These are phyloP conservation scores for Pythium aristosporum DNA, from an alignment of 352 stramenopile genomes.

Conservation along the genomic window DNA sequence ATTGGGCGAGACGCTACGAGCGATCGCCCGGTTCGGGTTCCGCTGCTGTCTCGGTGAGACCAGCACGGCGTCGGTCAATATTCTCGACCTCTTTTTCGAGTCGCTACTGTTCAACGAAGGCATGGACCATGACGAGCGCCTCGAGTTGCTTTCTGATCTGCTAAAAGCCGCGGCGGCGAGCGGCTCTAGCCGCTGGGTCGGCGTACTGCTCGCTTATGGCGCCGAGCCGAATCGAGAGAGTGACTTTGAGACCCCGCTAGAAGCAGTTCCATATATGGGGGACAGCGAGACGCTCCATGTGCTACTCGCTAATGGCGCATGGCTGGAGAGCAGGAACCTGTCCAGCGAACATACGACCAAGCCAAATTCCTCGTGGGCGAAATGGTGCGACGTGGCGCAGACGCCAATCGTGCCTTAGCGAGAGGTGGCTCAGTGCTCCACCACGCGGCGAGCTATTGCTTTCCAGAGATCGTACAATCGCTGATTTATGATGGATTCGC, in stretches of 20 bases:
- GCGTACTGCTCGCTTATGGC: slow-evolving; percentile 21
- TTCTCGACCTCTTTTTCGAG: too few relatives aligned
- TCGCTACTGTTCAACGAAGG: too few relatives aligned
- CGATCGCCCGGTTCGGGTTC: too few relatives aligned
- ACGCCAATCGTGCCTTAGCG: too few relatives aligned
- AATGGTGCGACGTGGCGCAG: too few relatives aligned
- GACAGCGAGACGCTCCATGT: not conserved
- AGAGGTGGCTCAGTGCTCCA: not conserved
- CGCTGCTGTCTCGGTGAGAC: too few relatives aligned
- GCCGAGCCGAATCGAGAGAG: slow-evolving; percentile 14
- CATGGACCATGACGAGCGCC: not conserved
- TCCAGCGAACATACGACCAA: not conserved
- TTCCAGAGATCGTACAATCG: not conserved
- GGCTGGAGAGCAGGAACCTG: not conserved
- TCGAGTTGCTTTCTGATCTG: not conserved
- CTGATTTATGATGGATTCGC: not conserved
- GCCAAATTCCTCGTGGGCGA: too few relatives aligned
- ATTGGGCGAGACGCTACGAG: not conserved
- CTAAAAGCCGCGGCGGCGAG: not conserved
- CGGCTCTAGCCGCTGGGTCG: not conserved
- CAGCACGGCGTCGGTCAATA: too few relatives aligned
- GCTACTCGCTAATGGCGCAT: not conserved
- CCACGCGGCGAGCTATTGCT: not conserved
- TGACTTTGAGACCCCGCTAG: not conserved
- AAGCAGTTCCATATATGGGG: not conserved